These are phyloP conservation scores for Blastobotrys mokoenaii DNA, from an alignment of 805 yeast genomes.

Conservation along the genomic window DNA sequence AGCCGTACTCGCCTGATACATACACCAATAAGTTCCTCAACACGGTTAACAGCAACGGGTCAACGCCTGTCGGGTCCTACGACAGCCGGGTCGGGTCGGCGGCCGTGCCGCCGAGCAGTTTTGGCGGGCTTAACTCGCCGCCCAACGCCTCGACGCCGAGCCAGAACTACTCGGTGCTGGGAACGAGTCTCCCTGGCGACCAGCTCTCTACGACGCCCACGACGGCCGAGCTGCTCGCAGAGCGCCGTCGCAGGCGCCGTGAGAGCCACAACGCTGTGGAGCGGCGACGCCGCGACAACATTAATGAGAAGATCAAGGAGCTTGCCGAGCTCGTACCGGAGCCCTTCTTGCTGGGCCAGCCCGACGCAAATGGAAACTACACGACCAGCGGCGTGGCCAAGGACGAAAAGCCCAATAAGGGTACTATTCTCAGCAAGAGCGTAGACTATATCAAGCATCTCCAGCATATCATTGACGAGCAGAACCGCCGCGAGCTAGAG, in stretches of 20 bases:
- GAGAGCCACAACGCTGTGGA: slow-evolving; percentile 95
- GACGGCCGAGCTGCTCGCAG: slow-evolving; percentile 29
- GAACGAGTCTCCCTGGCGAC: slow-evolving; percentile 13
- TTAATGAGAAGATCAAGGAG: slow-evolving; percentile 81
- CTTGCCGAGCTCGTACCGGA: slow-evolving; percentile 74
- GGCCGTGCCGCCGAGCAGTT: too few relatives aligned
- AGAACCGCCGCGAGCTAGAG: slow-evolving; percentile 73
- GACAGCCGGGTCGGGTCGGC: not conserved
- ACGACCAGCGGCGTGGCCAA: slow-evolving; percentile 10
- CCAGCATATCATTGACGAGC: slow-evolving; percentile 55
- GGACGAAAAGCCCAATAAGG: slow-evolving; percentile 68
- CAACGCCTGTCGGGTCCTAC: slow-evolving; percentile 1
- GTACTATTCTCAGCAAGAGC: slow-evolving; percentile 64
- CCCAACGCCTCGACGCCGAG: slow-evolving; percentile 1
- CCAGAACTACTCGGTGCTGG: not conserved
- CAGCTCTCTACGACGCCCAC: slow-evolving; percentile 6
- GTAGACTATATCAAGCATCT: slow-evolving; percentile 73
- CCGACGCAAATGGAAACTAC: slow-evolving; percentile 6
- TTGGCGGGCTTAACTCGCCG: not conserved
- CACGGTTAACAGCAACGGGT: slow-evolving; percentile 1
- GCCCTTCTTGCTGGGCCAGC: slow-evolving; percentile 15
- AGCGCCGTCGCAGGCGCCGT: slow-evolving; percentile 65
- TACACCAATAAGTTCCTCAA: slow-evolving; percentile 7
- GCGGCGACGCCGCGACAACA: slow-evolving; percentile 81
- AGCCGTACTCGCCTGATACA: slow-evolving; percentile 5